Percentiles rank a stretch among this genome's conserved stretches.
Conservation (phyloP, 345 rosid genomes). For the Anacardium occidentale region DNA sequence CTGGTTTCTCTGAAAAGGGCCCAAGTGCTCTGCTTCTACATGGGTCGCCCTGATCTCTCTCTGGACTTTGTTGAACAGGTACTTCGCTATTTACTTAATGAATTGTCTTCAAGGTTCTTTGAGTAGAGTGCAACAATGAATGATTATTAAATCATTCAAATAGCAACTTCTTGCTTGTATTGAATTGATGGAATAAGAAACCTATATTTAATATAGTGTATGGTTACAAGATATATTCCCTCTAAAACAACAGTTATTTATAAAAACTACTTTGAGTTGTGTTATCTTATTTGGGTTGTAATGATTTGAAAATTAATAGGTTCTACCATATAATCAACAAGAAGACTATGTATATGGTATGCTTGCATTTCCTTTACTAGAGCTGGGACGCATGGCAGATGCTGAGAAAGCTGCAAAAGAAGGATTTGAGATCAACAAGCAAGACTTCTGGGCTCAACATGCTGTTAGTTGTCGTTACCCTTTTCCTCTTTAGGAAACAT, state of each 20-base stretch:
- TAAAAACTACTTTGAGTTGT: not conserved
- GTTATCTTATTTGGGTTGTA: slow-evolving; percentile 1
- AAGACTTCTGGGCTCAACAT: slow-evolving; percentile 87
- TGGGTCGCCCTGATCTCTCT: slow-evolving; percentile 66
- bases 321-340: slow-evolving; percentile 57
- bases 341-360: slow-evolving; percentile 73
- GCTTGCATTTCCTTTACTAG: slow-evolving; percentile 85
- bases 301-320: slow-evolving; percentile 38
- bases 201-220: not conserved
- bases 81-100: slow-evolving; percentile 20
- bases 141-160: not conserved
- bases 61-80: slow-evolving; percentile 70
- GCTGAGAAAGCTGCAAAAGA: slow-evolving; percentile 79
- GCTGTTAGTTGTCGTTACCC: slow-evolving; percentile 50
- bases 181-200: not conserved
- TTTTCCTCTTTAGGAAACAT: slow-evolving; percentile 2
- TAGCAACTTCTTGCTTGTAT: not conserved
- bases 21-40: slow-evolving; percentile 71
- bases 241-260: not conserved
- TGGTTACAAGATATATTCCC: not conserved
- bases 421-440: slow-evolving; percentile 65
- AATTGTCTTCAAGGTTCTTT: not conserved
- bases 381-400: slow-evolving; percentile 75
- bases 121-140: not conserved
- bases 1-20: slow-evolving; percentile 72